Base-by-base conservation (phyloP, 805 yeast genomes). In the Candida ficus region DNA sequence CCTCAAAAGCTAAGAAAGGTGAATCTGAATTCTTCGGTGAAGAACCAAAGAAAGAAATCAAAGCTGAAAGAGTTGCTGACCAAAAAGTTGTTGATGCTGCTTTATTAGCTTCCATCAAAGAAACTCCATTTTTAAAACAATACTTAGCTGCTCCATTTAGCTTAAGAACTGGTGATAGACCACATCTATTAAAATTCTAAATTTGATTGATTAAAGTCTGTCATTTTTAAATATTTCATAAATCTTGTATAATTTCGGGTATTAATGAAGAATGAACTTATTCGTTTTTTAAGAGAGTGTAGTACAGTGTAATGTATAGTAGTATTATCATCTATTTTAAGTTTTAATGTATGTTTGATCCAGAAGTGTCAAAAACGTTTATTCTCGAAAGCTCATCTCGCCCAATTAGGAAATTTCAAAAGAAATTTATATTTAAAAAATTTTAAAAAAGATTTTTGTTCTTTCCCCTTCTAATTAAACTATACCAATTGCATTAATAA, bases 101-200 rank as follows among this genome's bases (percentile, higher is more conserved):
- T 68, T 77, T 91, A 67, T 76, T 93, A 66, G 71, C 93, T 57
- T 89, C 84, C 75, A 84, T 91, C 79, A 89, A 90, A 83, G 84
- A 89, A 81, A 89, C 96, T 62, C 95, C 97, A 69, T 78, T 89
- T 68, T 83, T 91, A 72, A 87, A 88, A 75, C 95, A 90, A 75
- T 91, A 91, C 87, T 82, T 91, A 67, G 84, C 96, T 60, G 70
- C 96, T 62, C 74, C 95, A 62, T 91, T 91, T 90, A 83, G 96
- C 61, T 81, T 91, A 74, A 90, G 88, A 86, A 81, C 78, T 75
- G 98, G 98, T 73, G 99, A 91, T 81, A 88, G 77, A 73, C 99
- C 98, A 66, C 99, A 91, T 75, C 81, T 85, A 70, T 88, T 93
- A 84, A 88, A 86, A 79, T 91, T 93, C 75, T 91, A 89, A 83